Evolutionary conservation across 2,329 filamentous ascomycete genomes (phyloP), one percentile per base, ranked within the genome.

Genomic region (Venturia nashicola): DNA sequence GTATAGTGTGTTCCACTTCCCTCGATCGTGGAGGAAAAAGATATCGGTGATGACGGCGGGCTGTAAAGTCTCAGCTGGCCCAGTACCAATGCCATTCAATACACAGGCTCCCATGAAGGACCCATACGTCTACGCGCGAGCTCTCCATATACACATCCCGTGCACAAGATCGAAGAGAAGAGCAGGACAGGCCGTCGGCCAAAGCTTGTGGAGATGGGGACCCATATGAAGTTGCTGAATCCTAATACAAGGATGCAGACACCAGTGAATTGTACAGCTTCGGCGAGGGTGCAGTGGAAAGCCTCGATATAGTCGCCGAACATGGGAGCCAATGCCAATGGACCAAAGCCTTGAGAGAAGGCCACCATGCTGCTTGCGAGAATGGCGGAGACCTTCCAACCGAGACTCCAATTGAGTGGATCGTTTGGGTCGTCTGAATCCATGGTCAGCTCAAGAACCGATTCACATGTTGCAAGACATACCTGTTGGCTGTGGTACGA

Each of bases 101-200:
- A 84, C 76, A 64, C 76, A 85, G 61, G 80, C 84, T 5, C 83
- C 85, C 83, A 88, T 86, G 70, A 87, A 87, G 60, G 80, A 83
- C 61, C 76, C 74, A 69, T 88, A 87, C 0, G 77, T 78, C 18
- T 75, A 80, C 6, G 85, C 83, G 60, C 74, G 75, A 0, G 84
- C 85, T 66, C 83, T 78, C 83, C 82, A 85, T 65, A 85, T 82
- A 32, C 77, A 78, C 18, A 80, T 3, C 74, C 78, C 36, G 84
- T 73, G 68, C 79, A 82, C 65, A 84, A 75, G 42, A 83, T 67
- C 18, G 79, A 78, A 3, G 80, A 83, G 59, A 78, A 68, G 46
- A 85, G 79, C 62, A 78, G 76, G 1, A 83, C 82, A 0, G 81
- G 80, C 44, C 82, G 77, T 60, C 82, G 75, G 20, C 82, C 82